Conservation (phyloP, 2,329 filamentous ascomycete species). For the Stemphylium lycopersici region DNA sequence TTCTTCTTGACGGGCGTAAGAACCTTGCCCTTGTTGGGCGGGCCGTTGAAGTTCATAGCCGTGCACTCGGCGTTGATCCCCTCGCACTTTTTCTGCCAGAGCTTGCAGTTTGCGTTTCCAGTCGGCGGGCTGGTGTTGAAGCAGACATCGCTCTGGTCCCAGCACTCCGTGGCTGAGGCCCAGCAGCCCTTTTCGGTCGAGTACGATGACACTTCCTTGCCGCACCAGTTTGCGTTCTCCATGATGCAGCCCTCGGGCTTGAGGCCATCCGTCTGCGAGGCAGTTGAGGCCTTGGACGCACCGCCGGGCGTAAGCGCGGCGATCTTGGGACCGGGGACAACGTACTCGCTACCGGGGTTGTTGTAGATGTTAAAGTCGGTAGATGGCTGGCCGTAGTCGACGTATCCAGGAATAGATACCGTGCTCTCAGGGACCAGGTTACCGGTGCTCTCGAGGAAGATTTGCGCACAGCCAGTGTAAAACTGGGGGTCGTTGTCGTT, state of each 20-base stretch:
- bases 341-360: constrained; percentile 51
- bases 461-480: constrained; percentile 74
- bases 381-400: constrained; percentile 60
- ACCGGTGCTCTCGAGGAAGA: constrained; percentile 64
- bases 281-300: constrained; percentile 18
- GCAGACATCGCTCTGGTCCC: constrained; percentile 64
- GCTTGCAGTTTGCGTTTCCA: constrained; percentile 64
- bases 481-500: constrained; percentile 66
- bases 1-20: constrained; percentile 41
- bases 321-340: constrained; percentile 64
- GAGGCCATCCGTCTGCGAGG: constrained; percentile 55
- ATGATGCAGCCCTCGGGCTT: constrained; percentile 64
- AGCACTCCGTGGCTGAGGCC: constrained; percentile 55
- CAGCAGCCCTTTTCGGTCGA: constrained; percentile 65
- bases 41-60: constrained; percentile 51
- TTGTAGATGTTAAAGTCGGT: constrained; percentile 70
- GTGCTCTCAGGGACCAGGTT: constrained; percentile 58
- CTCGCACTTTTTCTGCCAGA: constrained; percentile 68
- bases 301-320: constrained; percentile 53
- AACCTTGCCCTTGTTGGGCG: constrained; percentile 51
- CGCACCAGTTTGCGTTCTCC: constrained; percentile 77
- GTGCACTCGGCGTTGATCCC: constrained; percentile 51
- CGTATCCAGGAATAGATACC: constrained; percentile 71
- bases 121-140: constrained; percentile 65
- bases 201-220: constrained; percentile 65